Conservation (phyloP, 805 yeast species). For the Pichia heedii region DNA sequence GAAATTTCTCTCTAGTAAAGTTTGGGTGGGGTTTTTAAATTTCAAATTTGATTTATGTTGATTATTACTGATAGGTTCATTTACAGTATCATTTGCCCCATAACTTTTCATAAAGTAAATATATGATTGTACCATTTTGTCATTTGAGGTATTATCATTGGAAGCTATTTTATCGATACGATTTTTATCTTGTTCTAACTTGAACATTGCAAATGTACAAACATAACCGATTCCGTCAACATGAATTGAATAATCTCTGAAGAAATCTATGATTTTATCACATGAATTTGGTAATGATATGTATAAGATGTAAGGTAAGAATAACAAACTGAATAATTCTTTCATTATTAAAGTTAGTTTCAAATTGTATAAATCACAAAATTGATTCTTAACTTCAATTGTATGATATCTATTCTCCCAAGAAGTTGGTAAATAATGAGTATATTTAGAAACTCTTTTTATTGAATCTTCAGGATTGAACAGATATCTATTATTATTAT, state of each 20-base stretch:
- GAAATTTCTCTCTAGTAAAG: background rate
- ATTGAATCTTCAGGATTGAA: slow-evolving; percentile 91
- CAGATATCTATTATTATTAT: slow-evolving; percentile 39
- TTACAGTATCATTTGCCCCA: slow-evolving; percentile 26
- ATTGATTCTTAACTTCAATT: slow-evolving; percentile 73
- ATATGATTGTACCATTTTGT: slow-evolving; percentile 87
- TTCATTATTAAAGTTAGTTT: slow-evolving; percentile 60
- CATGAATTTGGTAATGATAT: slow-evolving; percentile 65
- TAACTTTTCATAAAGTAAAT: slow-evolving; percentile 82
- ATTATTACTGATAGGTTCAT: background rate
- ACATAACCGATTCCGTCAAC: slow-evolving; percentile 94
- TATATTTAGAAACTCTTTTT: slow-evolving; percentile 69
- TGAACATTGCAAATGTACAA: slow-evolving; percentile 89
- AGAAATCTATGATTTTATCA: slow-evolving; percentile 78
- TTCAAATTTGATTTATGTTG: background rate
- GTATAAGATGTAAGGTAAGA: slow-evolving; percentile 89
- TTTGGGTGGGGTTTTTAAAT: background rate
- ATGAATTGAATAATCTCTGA: slow-evolving; percentile 81
- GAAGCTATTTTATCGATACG: slow-evolving; percentile 21
- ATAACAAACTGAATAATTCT: slow-evolving; percentile 71
- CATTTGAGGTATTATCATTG: slow-evolving; percentile 49
- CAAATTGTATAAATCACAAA: slow-evolving; percentile 68
- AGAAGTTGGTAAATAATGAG: slow-evolving; percentile 80
- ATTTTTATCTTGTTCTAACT: slow-evolving; percentile 47
- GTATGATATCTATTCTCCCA: slow-evolving; percentile 88